These are phyloP conservation scores for Aeschynomene evenia DNA, from an alignment of 306 rosid species.

Conservation along the genomic window DNA sequence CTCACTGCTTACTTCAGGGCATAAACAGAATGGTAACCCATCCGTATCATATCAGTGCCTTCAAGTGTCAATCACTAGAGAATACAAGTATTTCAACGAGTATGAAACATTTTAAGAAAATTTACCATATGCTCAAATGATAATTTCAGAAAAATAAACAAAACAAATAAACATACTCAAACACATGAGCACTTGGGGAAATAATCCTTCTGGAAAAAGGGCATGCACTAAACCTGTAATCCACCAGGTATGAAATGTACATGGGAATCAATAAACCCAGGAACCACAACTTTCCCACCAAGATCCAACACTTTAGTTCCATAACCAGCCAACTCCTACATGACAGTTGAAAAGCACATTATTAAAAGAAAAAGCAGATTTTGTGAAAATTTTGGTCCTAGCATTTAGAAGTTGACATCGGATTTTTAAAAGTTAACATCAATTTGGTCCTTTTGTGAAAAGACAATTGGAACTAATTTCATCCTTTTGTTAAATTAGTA, in stretches of 20 bases:
- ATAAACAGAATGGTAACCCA: neutral
- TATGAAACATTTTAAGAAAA: neutral
- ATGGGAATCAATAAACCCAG: constrained; percentile 89
- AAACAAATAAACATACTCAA: neutral
- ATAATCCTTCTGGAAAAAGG: neutral
- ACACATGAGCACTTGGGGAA: neutral
- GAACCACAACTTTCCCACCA: constrained; percentile 75
- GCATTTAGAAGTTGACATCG: too few relatives aligned
- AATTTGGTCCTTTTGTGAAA: too few relatives aligned
- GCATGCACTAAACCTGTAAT: constrained; percentile 53
- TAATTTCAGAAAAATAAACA: neutral
- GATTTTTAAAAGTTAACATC: too few relatives aligned
- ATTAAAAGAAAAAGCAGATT: too few relatives aligned
- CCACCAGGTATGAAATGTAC: constrained; percentile 74
- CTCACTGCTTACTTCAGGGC: neutral
- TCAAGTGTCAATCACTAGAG: neutral
- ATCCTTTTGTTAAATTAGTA: too few relatives aligned
- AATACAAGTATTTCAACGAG: neutral
- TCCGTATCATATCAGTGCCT: neutral
- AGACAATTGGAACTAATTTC: too few relatives aligned
- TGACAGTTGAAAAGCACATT: constrained; percentile 7
- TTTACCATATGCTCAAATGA: neutral
- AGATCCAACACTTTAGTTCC: constrained; percentile 66
- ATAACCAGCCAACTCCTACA: constrained; percentile 66
- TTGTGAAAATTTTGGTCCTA: too few relatives aligned